phyloP scores from a whole-genome alignment of 129 eudicot genomes.

The Flaveria trinervia region DNA sequence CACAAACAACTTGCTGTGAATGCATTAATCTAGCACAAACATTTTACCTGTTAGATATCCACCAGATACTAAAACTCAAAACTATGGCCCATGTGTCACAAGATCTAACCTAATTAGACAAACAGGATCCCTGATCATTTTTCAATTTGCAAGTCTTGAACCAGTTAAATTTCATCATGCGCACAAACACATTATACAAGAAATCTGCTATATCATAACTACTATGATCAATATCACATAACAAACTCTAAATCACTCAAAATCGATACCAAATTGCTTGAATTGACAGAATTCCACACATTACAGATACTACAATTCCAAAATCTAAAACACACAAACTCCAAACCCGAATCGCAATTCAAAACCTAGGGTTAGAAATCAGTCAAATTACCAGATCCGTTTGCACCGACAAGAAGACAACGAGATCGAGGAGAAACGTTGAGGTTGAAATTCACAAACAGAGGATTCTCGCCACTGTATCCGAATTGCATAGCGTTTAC shows the following conservation, averaged over 20 bases:
- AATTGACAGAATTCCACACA: background rate
- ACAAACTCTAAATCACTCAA: background rate
- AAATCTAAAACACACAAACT: background rate
- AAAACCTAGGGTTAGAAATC: background rate
- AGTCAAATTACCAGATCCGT: constrained; percentile 73
- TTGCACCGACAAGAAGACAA: constrained; percentile 96
- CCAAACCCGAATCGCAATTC: no score
- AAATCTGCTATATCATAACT: background rate
- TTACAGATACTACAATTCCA: background rate
- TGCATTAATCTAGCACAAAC: constrained; percentile 15
- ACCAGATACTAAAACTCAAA: background rate
- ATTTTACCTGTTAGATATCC: background rate
- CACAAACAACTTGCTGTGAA: background rate
- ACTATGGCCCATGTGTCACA: no score
- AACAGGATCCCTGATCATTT: background rate
- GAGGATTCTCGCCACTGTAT: constrained; percentile 59
- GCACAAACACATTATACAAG: background rate
- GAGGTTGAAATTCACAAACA: constrained; percentile 72
- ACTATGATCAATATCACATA: background rate
- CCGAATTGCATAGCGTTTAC: constrained; percentile 91
- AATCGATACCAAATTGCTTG: background rate
- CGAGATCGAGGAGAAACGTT: constrained; percentile 74
- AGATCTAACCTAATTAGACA: no score
- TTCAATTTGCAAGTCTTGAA: background rate
- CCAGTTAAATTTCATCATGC: background rate